Base-by-base conservation (phyloP, 2,329 filamentous ascomycete species). In the Pseudogymnoascus sp. region DNA sequence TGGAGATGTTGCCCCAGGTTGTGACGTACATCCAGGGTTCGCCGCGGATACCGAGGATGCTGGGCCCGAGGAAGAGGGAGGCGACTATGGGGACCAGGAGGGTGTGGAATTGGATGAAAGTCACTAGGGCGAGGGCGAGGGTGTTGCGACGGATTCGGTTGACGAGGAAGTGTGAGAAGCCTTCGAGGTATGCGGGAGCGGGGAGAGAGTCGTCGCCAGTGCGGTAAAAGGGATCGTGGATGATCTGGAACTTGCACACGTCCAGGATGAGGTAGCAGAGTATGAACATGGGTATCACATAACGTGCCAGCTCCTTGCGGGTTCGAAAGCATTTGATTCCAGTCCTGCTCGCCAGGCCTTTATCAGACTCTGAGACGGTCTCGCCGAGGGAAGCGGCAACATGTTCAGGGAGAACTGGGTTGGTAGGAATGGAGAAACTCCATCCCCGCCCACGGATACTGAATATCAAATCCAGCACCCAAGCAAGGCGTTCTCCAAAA, bases 141-240 rank as follows among this genome's bases (percentile, higher is more conserved):
- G 89, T 67, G 1, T 81, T 10, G 62, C 85, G 79, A 60, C 88
- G 86, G 69, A 84, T 85, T 6, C 81, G 66, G 33, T 78, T 78
- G 28, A 88, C 75, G 1, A 83, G 63, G 59, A 78, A 66, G 0
- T 76, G 73, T 6, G 81, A 79, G 2, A 83, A 68, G 70, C 64
- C 8, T 71, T 71, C 28, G 63, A 82, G 71, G 74, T 81, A 68
- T 71, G 77, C 61, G 64, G 86, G 74, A 64, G 78, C 65, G 66
- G 79, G 67, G 70, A 74, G 70, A 64, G 73, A 70, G 62, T 78
- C 75, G 0, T 79, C 76, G 0, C 84, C 81, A 24, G 83, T 71
- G 64, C 86, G 70, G 75, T 93, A 96, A 77, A 93, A 96, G 0
- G 89, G 87, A 70, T 98, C 93, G 61, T 84, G 82, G 68, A 88